Evolutionary conservation across 1,284 basidiomycete genomes (phyloP), one percentile per base, ranked within the genome.

Genomic region (Tilletia horrida): DNA sequence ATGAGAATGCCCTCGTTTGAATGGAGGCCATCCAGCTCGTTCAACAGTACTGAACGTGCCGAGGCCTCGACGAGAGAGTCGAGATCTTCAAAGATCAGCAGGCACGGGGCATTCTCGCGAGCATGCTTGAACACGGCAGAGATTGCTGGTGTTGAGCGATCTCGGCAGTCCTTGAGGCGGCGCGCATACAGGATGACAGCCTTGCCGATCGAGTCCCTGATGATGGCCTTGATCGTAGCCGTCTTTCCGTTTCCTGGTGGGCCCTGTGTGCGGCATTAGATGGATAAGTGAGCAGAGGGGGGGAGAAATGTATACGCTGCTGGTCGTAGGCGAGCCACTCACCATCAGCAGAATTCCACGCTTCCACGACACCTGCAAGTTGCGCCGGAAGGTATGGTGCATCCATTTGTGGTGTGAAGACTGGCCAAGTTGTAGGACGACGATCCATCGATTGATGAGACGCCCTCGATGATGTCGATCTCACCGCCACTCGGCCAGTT

Each of bases 381-480:
- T 16, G n/a, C n/a, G 1, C 65, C 65, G 3, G 40, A 21, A 16
- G 43, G 21, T 21, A 67, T 67, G 42, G 44, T 16, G 55, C 55
- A 59, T 2, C 55, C 55, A 7, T 31, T 18, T 16, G 29, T 40
- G 18, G 55, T 59, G 27, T 59, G 55, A 2, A 59, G 27, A 18
- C 29, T 35, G 2, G 55, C 55, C 0, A 59, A 27, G 31, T 59
- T 59, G 14, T 9, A 18, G 2, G 16, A 13, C 13, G 29, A 7
- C 16, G 27, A 21, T 29, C 16, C 9, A 48, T 48, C 18, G 1
- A 8, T 2, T 7, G 47, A 48, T 21, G 21, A 13, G n/a, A 14
- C 21, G 23, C 76, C 76, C 44, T 79, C 77, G 64, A 79, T 72
- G 18, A 79, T 73, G 67, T 79, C 77, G 50, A 79, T 74, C 69